Conservation (phyloP, 2,329 filamentous ascomycete genomes). For the Ophiostoma piceae region DNA sequence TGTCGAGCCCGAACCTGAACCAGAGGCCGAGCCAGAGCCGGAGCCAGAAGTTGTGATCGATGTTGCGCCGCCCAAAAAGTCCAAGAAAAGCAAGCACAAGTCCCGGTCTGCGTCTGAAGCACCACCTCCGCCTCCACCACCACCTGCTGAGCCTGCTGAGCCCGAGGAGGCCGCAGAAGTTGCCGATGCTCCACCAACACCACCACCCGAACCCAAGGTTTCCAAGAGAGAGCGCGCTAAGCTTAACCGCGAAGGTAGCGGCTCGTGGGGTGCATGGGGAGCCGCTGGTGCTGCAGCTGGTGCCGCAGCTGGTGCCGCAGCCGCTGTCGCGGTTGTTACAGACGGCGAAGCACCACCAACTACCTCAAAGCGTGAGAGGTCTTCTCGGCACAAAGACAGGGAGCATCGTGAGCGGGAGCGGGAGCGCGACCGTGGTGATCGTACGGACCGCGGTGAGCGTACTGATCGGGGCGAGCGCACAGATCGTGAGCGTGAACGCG, state of each 20-base stretch:
- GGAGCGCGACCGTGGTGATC: background rate
- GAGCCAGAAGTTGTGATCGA: conserved; percentile 46
- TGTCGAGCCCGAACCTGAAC: conserved; percentile 22
- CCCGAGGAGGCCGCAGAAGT: conserved; percentile 38
- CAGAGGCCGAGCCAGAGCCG: conserved; percentile 6
- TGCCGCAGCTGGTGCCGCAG: conserved; percentile 11
- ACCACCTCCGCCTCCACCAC: conserved; percentile 34
- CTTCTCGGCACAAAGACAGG: conserved; percentile 6
- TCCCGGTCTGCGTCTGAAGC: conserved; percentile 32
- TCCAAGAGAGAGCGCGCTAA: conserved; percentile 72
- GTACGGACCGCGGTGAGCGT: background rate
- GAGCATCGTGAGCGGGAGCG: conserved; percentile 10
- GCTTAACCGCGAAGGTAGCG: conserved; percentile 63
- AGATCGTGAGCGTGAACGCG: conserved; percentile 35
- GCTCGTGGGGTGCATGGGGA: conserved; percentile 69
- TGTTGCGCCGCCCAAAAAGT: conserved; percentile 44
- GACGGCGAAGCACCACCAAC: background rate
- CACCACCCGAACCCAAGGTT: conserved; percentile 53
- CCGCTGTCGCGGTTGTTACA: background rate
- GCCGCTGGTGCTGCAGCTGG: conserved; percentile 37
- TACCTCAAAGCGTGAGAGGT: conserved; percentile 37
- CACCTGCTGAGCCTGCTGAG: conserved; percentile 37
- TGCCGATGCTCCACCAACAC: conserved; percentile 45
- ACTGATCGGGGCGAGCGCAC: conserved; percentile 1
- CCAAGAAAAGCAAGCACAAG: conserved; percentile 38